These are phyloP conservation scores for Purpureocillium takamizusanense DNA, from an alignment of 2,329 filamentous ascomycete species.

Conservation along the genomic window DNA sequence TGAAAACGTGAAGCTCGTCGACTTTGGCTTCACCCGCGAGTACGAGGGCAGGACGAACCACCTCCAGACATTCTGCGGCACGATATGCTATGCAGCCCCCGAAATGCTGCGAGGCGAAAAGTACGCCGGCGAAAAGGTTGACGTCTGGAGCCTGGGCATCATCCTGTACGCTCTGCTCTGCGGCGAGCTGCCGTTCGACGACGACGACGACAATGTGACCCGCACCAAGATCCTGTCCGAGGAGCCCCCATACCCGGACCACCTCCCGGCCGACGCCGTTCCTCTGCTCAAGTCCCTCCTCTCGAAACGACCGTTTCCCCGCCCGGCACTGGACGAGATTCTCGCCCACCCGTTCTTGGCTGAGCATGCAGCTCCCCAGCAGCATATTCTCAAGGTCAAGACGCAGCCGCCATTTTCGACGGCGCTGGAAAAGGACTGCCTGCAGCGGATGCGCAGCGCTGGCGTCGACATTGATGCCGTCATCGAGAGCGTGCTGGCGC, in stretches of 20 bases:
- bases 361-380: slow-evolving; percentile 80
- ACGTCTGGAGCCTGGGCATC: slow-evolving; percentile 86
- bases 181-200: slow-evolving; percentile 88
- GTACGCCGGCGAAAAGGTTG: slow-evolving; percentile 95
- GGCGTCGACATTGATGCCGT: slow-evolving; percentile 92
- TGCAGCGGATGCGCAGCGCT: slow-evolving; percentile 86
- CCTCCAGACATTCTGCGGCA: slow-evolving; percentile 94
- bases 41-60: slow-evolving; percentile 94
- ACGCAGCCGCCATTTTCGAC: slow-evolving; percentile 79
- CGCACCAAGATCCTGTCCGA: slow-evolving; percentile 76
- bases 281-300: slow-evolving; percentile 71
- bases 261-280: slow-evolving; percentile 68
- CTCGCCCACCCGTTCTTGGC: slow-evolving; percentile 79
- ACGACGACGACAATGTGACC: slow-evolving; percentile 84
- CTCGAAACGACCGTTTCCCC: slow-evolving; percentile 78
- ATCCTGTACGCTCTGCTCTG: slow-evolving; percentile 77
- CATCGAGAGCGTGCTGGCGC: slow-evolving; percentile 85
- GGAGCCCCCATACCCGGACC: slow-evolving; percentile 77
- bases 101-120: slow-evolving; percentile 99
- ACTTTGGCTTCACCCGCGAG: slow-evolving; percentile 96
- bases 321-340: slow-evolving; percentile 77
- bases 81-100: slow-evolving; percentile 92
- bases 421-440: slow-evolving; percentile 75
- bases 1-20: slow-evolving; percentile 94
- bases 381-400: slow-evolving; percentile 77